Percentiles rank a stretch among this genome's conserved stretches.
These are phyloP conservation scores for Termitomyces sp. DNA, from an alignment of 1,284 basidiomycete genomes.

Conservation along the genomic window DNA sequence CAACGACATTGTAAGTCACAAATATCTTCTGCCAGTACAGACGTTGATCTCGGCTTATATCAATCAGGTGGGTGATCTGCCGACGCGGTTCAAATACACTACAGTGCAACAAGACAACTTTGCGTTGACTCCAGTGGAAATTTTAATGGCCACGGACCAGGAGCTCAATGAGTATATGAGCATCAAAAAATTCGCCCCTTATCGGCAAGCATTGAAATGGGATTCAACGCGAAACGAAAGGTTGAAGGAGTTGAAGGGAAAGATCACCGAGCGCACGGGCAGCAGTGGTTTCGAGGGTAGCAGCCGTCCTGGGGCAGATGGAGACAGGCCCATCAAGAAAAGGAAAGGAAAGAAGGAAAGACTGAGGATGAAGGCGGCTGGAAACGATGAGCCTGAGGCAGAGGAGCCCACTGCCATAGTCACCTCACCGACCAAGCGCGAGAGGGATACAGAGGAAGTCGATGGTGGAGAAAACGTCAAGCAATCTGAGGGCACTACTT, in stretches of 20 bases:
- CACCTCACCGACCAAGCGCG: constrained; percentile 18
- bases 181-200: constrained; percentile 89
- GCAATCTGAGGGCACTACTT: constrained; percentile 12
- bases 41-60: constrained; percentile 4
- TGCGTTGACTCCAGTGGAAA: constrained; percentile 81
- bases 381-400: constrained; percentile 20
- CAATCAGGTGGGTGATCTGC: constrained; percentile 82
- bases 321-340: constrained; percentile 49
- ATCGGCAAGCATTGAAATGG: constrained; percentile 64
- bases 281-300: constrained; percentile 17
- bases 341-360: constrained; percentile 76
- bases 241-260: constrained; percentile 70
- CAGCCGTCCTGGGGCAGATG: constrained; percentile 16
- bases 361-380: constrained; percentile 41
- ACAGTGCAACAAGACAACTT: constrained; percentile 65
- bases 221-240: constrained; percentile 62
- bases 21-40: constrained; percentile 9
- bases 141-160: constrained; percentile 87
- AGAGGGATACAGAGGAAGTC: constrained; percentile 15
- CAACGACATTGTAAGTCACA: constrained; percentile 80
- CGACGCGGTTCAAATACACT: constrained; percentile 93
- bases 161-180: constrained; percentile 91
- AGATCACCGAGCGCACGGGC: constrained; percentile 38
- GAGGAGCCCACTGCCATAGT: constrained; percentile 1
- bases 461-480: constrained; percentile 6